Evolutionary conservation across 108 stramenopile genomes (phyloP).

Genomic region (Seminavis robusta): DNA sequence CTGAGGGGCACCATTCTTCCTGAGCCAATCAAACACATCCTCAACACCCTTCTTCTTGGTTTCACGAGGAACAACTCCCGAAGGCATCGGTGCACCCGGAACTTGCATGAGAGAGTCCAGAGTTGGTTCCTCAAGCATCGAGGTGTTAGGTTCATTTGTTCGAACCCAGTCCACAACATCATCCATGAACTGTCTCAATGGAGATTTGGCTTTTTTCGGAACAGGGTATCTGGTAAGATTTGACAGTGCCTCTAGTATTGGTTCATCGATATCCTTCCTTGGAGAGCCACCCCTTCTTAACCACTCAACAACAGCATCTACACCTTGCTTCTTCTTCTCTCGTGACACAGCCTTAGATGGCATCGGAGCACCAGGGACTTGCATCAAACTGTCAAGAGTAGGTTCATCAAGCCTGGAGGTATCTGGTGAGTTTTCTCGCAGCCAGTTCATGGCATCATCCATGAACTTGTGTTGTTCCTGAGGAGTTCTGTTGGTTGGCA

Average conservation of each 20-base stretch:
- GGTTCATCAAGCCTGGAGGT: conserved; percentile 2
- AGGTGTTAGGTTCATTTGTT: background rate
- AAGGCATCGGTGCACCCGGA: background rate
- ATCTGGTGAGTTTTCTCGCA: conserved; percentile 9
- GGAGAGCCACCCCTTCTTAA: conserved; percentile 19
- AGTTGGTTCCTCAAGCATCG: conserved; percentile 5
- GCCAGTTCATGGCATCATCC: conserved; percentile 18
- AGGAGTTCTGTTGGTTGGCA: background rate
- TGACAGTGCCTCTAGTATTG: conserved; percentile 4
- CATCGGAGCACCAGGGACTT: background rate
- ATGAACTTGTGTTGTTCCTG: background rate
- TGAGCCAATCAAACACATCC: background rate
- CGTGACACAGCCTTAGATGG: background rate
- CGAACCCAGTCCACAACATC: conserved; percentile 22
- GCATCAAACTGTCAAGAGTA: background rate
- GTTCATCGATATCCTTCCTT: conserved; percentile 10
- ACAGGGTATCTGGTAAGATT: background rate
- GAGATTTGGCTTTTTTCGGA: background rate
- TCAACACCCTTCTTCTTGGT: background rate
- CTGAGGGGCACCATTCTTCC: conserved; percentile 1
- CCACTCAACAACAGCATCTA: conserved; percentile 18
- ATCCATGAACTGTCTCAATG: background rate
- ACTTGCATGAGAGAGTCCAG: background rate
- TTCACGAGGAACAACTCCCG: background rate
- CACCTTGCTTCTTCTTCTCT: conserved; percentile 3